Evolutionary conservation across 1,284 basidiomycete species (phyloP).

Genomic region (Mycena citricolor): DNA sequence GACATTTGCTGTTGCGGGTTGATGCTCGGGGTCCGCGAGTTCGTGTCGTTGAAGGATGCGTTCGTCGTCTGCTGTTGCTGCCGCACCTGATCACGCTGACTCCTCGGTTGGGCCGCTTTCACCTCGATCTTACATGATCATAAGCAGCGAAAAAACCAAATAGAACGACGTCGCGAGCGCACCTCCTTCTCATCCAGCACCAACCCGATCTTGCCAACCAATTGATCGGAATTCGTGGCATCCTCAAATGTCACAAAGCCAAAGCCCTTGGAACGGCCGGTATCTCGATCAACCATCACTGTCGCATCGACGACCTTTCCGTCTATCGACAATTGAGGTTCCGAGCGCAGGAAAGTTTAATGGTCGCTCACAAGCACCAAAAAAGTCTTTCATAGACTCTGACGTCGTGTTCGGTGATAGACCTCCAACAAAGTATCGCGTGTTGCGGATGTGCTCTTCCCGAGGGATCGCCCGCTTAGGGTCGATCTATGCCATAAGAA

Average conservation of each 20-base stretch:
- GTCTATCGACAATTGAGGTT: constrained; percentile 42
- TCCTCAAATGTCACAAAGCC: constrained; percentile 93
- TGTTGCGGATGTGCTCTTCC: constrained; percentile 79
- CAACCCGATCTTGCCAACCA: constrained; percentile 69
- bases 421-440: constrained; percentile 89
- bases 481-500: constrained; percentile 67
- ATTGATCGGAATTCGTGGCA: constrained; percentile 65
- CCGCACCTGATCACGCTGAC: constrained; percentile 58
- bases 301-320: constrained; percentile 89
- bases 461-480: constrained; percentile 93
- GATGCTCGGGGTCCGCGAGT: constrained; percentile 34
- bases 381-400: constrained; percentile 80
- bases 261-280: constrained; percentile 88
- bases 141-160: not conserved
- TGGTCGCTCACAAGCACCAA: constrained; percentile 32
- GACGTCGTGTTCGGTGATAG: constrained; percentile 77
- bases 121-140: constrained; percentile 72
- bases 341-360: too few relatives aligned
- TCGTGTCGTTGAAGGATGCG: constrained; percentile 32
- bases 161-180: constrained; percentile 17
- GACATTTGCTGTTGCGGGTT: constrained; percentile 23
- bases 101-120: constrained; percentile 79
- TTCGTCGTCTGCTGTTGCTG: constrained; percentile 26
- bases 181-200: constrained; percentile 81
- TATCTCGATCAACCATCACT: constrained; percentile 92